A percentile compares a stretch with the other conserved stretches of the same genome.
phyloP scores from a whole-genome alignment of 345 rosid genomes.

The Murraya paniculata region DNA sequence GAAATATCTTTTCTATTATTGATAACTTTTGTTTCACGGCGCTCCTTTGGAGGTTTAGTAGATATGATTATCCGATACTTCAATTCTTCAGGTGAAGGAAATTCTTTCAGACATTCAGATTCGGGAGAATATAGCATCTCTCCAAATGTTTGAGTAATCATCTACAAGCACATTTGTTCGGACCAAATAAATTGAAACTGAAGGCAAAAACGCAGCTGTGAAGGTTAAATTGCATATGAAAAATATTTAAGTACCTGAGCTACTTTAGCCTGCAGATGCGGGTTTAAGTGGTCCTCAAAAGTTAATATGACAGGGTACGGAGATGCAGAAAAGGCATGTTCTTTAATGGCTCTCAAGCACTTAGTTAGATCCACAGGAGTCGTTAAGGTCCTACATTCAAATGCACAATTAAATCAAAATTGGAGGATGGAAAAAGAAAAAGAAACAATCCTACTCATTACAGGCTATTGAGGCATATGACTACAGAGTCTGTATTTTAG shows the following conservation, averaged over 20 bases:
- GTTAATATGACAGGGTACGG: conserved; percentile 72
- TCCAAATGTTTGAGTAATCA: conserved; percentile 54
- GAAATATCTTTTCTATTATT: conserved; percentile 27
- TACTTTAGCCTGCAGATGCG: conserved; percentile 72
- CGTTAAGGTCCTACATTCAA: conserved; percentile 71
- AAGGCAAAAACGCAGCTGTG: background rate
- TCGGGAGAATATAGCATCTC: conserved; percentile 52
- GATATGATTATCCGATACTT: conserved; percentile 57
- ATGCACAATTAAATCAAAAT: conserved; percentile 6
- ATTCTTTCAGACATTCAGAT: conserved; percentile 41
- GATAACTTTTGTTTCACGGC: conserved; percentile 31
- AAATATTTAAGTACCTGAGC: conserved; percentile 52
- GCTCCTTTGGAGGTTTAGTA: conserved; percentile 59
- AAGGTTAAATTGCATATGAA: background rate
- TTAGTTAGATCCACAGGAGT: conserved; percentile 61
- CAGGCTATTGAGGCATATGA: background rate
- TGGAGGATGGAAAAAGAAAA: background rate
- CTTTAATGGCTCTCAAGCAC: conserved; percentile 67
- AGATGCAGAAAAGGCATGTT: conserved; percentile 60
- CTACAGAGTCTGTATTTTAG: background rate
- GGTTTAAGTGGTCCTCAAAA: conserved; percentile 71
- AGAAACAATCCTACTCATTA: background rate
- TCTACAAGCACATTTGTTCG: conserved; percentile 26
- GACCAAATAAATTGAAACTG: background rate
- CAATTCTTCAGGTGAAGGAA: conserved; percentile 76